Base-by-base conservation (phyloP, 495 filamentous ascomycete species). In the Neurospora hispaniola region DNA sequence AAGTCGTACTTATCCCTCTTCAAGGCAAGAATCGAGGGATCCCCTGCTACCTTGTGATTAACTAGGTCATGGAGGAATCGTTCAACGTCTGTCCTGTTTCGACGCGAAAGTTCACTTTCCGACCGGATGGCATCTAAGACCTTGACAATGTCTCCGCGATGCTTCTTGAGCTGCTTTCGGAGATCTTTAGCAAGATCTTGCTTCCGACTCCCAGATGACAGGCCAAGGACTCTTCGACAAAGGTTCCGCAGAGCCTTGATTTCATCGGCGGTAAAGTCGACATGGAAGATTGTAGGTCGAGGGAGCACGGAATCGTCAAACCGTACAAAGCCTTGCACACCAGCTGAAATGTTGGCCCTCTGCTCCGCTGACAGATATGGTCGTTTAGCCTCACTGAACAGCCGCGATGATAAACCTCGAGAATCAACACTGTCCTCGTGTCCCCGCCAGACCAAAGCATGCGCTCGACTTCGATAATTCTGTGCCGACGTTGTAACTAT, bases 211-310 rank as follows among this genome's bases (percentile, higher is more conserved):
- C 70, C 44, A 8, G 42, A 16, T 3, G 72, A 38, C 1, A 74
- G 41, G 2, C 14, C 23, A 2, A 77, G 38, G 1, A 72, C 48
- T 4, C 69, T 20, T 27, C 76, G 48, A 10, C 70, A 42, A 6
- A 74, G 20, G 0, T 4, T 23, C 4, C 42, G 69, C 1, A 80
- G 23, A n/a, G 48, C 69, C 80, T 85, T 82, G 27, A 84, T 81
- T 76, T 92, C 89, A 73, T 87, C 85, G 40, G 81, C 70, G 69
- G 82, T 84, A 40, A 86, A 84, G 73, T 85, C 84, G 9, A 86
- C 81, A 62, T 86, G 84, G 31, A 83, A 42, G 2, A 62, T 70
- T 0, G 54, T 27, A 42, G 74, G 74, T 1, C 5, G 27, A 7
- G 4, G 5, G 6, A 75, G 71, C 0, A 38, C 14, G 3, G 38